Base-by-base conservation (phyloP, 164 flowering plant species). In the Euptelea pleiosperma region DNA sequence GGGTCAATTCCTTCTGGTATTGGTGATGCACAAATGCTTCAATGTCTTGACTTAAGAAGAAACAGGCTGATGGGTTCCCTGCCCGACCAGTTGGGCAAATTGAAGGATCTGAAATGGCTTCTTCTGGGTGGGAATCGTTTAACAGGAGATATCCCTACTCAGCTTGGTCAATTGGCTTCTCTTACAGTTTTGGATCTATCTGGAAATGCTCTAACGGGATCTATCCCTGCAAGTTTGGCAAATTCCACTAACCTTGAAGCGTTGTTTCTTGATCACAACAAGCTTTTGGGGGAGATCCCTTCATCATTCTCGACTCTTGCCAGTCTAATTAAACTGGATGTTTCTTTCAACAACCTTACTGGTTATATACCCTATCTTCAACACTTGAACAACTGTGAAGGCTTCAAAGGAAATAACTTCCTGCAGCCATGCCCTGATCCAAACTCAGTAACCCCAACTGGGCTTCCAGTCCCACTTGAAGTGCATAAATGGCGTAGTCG, bases 271-370 rank as follows among this genome's bases (percentile, higher is more conserved):
- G 62, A 78, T 63, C 80, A 82, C 63, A 87, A 87, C 55, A 60
- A 1, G 37, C 80, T 87, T 34, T 66, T 65, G 14, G 90, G 87
- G 43, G 76, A 79, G 57, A 78, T 87, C 44, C 88, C 90, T 53
- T 47, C 63, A 8, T 75, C 85, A 42, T 75, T 84, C 52, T 75
- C 90, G 1, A 43, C 39, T 44, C 76, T 87, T 7, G n/a, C 68
- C 4, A 51, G 14, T 56, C 88, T 87, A 14, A 51, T 67, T 29
- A 34, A 34, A 22, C 61, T 87, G 42, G 75, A 82, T 66, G 75
- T 87, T 58, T 87, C 94, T 41, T 82, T 66, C 77, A 87, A 87
- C 66, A 78, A 84, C 51, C 82, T 87, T 34, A 76, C 90, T 6
- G 94, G 94, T 29, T 66, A 39, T 47, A 76, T 87, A 40, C 90